Conservation (phyloP, 2,329 filamentous ascomycete species). For the Parastagonospora nodorum region DNA sequence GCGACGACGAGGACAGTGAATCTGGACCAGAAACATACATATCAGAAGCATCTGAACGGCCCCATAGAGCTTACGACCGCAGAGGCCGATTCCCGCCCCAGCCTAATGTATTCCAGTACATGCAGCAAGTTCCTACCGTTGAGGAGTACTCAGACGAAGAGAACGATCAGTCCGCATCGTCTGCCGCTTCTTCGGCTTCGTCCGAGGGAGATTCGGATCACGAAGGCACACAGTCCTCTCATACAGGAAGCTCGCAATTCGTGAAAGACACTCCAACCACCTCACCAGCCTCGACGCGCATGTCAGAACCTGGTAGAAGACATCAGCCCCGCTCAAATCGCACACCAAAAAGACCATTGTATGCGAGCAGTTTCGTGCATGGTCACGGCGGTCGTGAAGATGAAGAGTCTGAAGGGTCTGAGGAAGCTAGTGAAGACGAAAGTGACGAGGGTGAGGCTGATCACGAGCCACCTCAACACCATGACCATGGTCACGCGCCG, state of each 20-base stretch:
- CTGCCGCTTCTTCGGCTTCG: conserved; percentile 26
- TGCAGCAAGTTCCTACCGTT: conserved; percentile 17
- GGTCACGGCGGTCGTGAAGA: conserved; percentile 23
- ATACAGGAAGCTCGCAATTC: conserved; percentile 22
- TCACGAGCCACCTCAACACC: conserved; percentile 11
- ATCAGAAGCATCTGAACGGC: conserved; percentile 15
- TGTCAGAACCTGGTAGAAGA: conserved; percentile 11
- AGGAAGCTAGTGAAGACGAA: conserved; percentile 19
- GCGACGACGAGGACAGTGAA: conserved; percentile 17
- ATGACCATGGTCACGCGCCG: conserved; percentile 15
- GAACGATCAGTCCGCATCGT: conserved; percentile 15
- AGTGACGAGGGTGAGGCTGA: conserved; percentile 25
- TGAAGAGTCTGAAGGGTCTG: conserved; percentile 11
- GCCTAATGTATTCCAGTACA: conserved; percentile 38
- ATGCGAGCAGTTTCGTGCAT: conserved; percentile 40
- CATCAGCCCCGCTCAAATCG: conserved; percentile 15
- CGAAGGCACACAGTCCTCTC: conserved; percentile 27
- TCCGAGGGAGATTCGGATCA: conserved; percentile 22
- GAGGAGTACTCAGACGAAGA: conserved; percentile 15
- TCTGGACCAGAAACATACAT: conserved; percentile 18
- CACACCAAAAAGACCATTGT: conserved; percentile 36
- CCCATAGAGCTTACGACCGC: conserved; percentile 13
- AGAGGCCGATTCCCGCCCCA: conserved; percentile 26
- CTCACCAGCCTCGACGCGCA: conserved; percentile 34
- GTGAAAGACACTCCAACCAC: conserved; percentile 32